Conservation (phyloP, 2,329 filamentous ascomycete genomes). For the Chaetomiaceae sp. region DNA sequence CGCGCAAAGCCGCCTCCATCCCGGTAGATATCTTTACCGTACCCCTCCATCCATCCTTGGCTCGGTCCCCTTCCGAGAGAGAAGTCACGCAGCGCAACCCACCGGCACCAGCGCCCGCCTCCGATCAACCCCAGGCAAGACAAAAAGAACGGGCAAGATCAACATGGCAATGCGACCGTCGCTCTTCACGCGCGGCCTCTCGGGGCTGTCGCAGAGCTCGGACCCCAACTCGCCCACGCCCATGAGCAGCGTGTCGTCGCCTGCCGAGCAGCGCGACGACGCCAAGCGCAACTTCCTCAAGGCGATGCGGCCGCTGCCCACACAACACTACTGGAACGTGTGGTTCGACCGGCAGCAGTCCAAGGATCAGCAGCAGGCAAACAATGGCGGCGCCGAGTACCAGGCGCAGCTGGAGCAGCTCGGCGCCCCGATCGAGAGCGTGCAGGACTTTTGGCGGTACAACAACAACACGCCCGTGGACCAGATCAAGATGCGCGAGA, state of each 20-base stretch:
- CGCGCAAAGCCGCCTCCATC: not conserved
- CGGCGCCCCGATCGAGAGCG: conserved; percentile 65
- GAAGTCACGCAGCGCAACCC: not conserved
- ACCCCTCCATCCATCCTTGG: not conserved
- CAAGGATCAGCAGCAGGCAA: conserved; percentile 36
- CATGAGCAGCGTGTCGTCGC: conserved; percentile 53
- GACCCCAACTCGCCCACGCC: conserved; percentile 51
- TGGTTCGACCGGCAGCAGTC: conserved; percentile 58
- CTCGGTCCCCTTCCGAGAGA: too few species aligned
- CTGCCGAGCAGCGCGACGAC: conserved; percentile 69
- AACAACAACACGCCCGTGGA: conserved; percentile 76
- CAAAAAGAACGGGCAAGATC: not conserved
- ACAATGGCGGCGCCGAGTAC: conserved; percentile 40
- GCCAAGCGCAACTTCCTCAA: conserved; percentile 81
- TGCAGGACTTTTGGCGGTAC: conserved; percentile 82
- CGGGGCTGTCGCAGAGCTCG: conserved; percentile 56
- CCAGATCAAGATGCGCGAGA: conserved; percentile 71
- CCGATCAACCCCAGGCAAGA: not conserved
- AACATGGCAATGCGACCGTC: conserved; percentile 55
- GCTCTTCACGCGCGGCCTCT: conserved; percentile 60
- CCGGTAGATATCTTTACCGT: not conserved
- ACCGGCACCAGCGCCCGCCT: too few species aligned
- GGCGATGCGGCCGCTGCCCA: conserved; percentile 65
- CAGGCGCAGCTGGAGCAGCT: conserved; percentile 57
- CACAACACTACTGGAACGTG: conserved; percentile 76